Percentiles rank a stretch among this genome's conserved stretches.
Conservation (phyloP, 2,329 filamentous ascomycete species). For the Paecilomyces sp. region DNA sequence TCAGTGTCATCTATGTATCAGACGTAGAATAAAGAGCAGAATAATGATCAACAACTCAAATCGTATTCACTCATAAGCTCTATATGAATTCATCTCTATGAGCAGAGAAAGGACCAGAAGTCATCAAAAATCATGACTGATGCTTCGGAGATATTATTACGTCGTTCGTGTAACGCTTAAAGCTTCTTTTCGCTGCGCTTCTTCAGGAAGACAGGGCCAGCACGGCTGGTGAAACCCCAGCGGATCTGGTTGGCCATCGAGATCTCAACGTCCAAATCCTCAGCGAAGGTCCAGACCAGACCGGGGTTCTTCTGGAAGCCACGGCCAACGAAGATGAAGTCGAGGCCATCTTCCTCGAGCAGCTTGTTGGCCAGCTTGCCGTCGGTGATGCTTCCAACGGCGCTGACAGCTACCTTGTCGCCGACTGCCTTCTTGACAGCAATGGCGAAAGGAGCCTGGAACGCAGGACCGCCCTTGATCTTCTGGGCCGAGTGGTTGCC, state of each 20-base stretch:
- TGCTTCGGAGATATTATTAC: background rate
- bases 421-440: conserved; percentile 67
- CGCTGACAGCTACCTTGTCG: conserved; percentile 61
- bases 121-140: background rate
- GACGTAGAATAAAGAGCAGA: background rate
- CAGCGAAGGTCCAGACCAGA: conserved; percentile 57
- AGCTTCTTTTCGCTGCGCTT: background rate
- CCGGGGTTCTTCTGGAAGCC: conserved; percentile 79
- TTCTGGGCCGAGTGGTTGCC: conserved; percentile 51
- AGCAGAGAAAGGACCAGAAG: background rate
- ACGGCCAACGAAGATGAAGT: conserved; percentile 66
- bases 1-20: background rate
- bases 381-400: conserved; percentile 67
- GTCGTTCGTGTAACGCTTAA: background rate
- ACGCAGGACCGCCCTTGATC: conserved; percentile 49
- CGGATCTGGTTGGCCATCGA: conserved; percentile 24
- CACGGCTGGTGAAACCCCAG: conserved; percentile 20
- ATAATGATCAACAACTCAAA: background rate
- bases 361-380: conserved; percentile 62
- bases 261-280: conserved; percentile 22
- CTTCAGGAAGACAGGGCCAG: background rate
- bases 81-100: background rate
- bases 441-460: conserved; percentile 68
- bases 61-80: background rate
- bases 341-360: conserved; percentile 47